Conservation (phyloP, 2,329 filamentous ascomycete species). For the Pyrenochaeta sp. region DNA sequence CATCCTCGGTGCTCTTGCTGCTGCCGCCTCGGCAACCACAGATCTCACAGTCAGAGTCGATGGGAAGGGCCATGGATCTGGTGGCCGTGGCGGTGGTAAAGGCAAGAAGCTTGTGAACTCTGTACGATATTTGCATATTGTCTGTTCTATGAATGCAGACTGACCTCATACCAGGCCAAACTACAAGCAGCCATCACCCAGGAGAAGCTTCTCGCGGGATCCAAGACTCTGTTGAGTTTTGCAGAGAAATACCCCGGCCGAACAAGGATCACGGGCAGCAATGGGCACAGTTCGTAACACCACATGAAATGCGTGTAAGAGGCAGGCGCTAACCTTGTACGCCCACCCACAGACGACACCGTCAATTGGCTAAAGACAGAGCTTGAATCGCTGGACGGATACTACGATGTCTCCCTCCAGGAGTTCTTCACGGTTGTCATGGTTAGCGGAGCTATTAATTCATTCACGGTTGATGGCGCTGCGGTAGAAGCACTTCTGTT, state of each 20-base stretch:
- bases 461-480: conserved; percentile 28
- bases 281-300: conserved; percentile 41
- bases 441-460: conserved; percentile 28
- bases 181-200: conserved; percentile 39
- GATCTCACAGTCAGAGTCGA: conserved; percentile 18
- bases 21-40: conserved; percentile 23
- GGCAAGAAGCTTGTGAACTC: conserved; percentile 32
- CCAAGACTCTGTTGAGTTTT: conserved; percentile 46
- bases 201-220: conserved; percentile 37
- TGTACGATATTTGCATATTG: conserved; percentile 12
- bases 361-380: conserved; percentile 47
- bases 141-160: not conserved
- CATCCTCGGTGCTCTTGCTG: conserved; percentile 31
- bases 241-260: conserved; percentile 48
- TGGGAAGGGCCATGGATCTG: not conserved
- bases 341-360: conserved; percentile 31
- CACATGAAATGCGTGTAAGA: not conserved
- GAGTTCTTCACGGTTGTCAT: conserved; percentile 32
- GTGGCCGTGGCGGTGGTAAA: conserved; percentile 8
- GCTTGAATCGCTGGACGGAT: conserved; percentile 35
- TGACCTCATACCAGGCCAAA: conserved; percentile 27
- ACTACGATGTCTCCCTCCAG: conserved; percentile 50
- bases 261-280: conserved; percentile 50
- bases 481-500: conserved; percentile 24
- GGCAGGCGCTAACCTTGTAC: not conserved